A percentile compares a stretch with the other conserved stretches of the same genome.
phyloP scores from a whole-genome alignment of 441 rosid genomes.

The Biscutella laevigata region DNA sequence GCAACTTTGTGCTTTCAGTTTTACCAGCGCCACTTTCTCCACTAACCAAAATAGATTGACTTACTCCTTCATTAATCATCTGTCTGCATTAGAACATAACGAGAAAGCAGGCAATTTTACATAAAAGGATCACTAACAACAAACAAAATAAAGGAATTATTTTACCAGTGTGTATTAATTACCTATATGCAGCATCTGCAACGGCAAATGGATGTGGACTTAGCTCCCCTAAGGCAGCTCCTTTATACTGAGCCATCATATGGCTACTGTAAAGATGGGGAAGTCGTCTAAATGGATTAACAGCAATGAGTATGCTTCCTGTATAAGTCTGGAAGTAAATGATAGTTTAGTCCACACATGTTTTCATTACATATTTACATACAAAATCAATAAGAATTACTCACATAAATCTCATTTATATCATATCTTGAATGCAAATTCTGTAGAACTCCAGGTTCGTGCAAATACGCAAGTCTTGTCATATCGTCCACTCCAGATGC shows the following conservation, averaged over 20 bases:
- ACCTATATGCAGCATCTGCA: conserved; percentile 97
- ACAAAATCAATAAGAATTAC: conserved; percentile 15
- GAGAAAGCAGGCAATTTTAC: not conserved
- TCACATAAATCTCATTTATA: conserved; percentile 93
- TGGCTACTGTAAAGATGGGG: conserved; percentile 91
- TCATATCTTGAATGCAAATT: conserved; percentile 94
- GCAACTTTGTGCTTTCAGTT: conserved; percentile 93
- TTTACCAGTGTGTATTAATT: conserved; percentile 11
- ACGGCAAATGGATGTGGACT: conserved; percentile 97
- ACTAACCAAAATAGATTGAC: conserved; percentile 92
- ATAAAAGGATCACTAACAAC: not conserved
- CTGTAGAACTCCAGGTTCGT: conserved; percentile 92
- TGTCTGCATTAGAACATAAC: conserved; percentile 37
- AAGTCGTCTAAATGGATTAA: conserved; percentile 83
- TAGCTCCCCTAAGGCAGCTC: conserved; percentile 86
- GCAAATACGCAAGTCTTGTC: conserved; percentile 96
- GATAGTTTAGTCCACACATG: conserved; percentile 24
- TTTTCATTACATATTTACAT: not conserved
- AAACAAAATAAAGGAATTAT: not conserved
- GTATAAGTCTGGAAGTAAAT: conserved; percentile 67
- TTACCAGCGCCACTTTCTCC: conserved; percentile 99
- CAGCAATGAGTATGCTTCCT: conserved; percentile 90
- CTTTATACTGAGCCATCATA: conserved; percentile 98
- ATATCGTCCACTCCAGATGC: conserved; percentile 95
- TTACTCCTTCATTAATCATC: conserved; percentile 84